These are phyloP conservation scores for Glycine latifolia DNA, from an alignment of 306 rosid species.

Conservation along the genomic window DNA sequence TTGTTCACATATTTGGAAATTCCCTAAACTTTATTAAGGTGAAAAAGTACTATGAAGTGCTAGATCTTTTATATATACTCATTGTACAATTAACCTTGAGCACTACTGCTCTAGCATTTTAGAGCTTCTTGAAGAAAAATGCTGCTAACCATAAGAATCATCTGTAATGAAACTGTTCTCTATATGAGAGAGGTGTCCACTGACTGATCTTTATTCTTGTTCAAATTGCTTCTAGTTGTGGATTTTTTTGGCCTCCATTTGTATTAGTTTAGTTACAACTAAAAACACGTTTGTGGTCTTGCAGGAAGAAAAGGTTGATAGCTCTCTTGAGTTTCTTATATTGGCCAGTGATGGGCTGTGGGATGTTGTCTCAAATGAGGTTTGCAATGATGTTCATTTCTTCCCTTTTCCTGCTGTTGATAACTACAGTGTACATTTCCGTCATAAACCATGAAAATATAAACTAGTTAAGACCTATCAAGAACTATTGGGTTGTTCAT, in stretches of 20 bases:
- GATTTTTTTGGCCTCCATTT: not conserved
- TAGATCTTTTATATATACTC: constrained; percentile 1
- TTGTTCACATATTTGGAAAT: not conserved
- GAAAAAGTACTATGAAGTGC: not conserved
- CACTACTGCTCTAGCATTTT: not conserved
- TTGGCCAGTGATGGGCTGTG: constrained; percentile 97
- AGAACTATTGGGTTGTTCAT: not conserved
- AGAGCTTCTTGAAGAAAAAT: constrained; percentile 10
- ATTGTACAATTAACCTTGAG: not conserved
- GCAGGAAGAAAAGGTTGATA: constrained; percentile 92
- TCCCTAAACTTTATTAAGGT: not conserved
- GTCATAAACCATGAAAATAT: not conserved
- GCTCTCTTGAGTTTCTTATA: constrained; percentile 95
- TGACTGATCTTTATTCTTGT: constrained; percentile 5
- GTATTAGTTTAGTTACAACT: not conserved
- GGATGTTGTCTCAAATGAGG: constrained; percentile 99
- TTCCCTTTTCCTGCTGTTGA: not conserved
- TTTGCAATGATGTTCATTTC: constrained; percentile 45
- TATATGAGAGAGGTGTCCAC: not conserved
- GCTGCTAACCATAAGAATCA: not conserved
- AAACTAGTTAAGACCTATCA: not conserved
- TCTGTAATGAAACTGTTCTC: not conserved
- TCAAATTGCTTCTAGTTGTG: not conserved
- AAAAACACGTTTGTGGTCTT: constrained; percentile 37
- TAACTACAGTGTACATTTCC: constrained; percentile 8